Percentiles rank a stretch among this genome's conserved stretches.
These are phyloP conservation scores for Biscutella laevigata DNA, from an alignment of 441 rosid species.

Conservation along the genomic window DNA sequence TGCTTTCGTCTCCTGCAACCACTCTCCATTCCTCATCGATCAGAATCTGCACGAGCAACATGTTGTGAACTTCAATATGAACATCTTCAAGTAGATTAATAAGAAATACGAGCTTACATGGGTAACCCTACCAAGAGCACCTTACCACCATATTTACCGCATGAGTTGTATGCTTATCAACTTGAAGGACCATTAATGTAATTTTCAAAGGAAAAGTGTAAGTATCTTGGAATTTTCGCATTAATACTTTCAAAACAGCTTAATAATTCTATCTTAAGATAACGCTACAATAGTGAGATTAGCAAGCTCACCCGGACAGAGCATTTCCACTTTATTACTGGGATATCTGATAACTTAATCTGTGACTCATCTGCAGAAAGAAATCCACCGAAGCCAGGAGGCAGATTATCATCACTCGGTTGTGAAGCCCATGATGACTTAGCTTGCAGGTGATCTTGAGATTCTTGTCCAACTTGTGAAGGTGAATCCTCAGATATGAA, in stretches of 20 bases:
- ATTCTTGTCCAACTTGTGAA: slow-evolving; percentile 66
- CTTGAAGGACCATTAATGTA: neutral
- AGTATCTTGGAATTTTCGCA: neutral
- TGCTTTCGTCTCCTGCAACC: slow-evolving; percentile 76
- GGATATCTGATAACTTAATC: slow-evolving; percentile 55
- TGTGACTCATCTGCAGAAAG: slow-evolving; percentile 42
- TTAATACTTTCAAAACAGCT: neutral
- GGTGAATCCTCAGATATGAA: slow-evolving; percentile 88
- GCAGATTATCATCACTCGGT: slow-evolving; percentile 60
- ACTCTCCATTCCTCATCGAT: slow-evolving; percentile 51
- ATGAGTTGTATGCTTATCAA: neutral
- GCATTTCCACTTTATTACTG: slow-evolving; percentile 65
- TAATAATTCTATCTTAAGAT: neutral
- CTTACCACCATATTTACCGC: neutral
- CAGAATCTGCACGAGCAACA: slow-evolving; percentile 38
- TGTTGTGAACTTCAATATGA: slow-evolving; percentile 8
- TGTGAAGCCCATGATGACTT: slow-evolving; percentile 52
- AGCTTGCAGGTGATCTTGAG: slow-evolving; percentile 95
- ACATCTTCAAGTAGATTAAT: slow-evolving; percentile 6
- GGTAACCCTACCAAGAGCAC: neutral
- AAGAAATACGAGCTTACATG: neutral
- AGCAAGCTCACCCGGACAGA: slow-evolving; percentile 50
- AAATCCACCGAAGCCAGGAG: slow-evolving; percentile 89
- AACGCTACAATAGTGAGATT: neutral
- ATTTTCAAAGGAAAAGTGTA: neutral